Evolutionary conservation across 352 stramenopile genomes (phyloP).

Genomic region (Phytophthora agathidicida): DNA sequence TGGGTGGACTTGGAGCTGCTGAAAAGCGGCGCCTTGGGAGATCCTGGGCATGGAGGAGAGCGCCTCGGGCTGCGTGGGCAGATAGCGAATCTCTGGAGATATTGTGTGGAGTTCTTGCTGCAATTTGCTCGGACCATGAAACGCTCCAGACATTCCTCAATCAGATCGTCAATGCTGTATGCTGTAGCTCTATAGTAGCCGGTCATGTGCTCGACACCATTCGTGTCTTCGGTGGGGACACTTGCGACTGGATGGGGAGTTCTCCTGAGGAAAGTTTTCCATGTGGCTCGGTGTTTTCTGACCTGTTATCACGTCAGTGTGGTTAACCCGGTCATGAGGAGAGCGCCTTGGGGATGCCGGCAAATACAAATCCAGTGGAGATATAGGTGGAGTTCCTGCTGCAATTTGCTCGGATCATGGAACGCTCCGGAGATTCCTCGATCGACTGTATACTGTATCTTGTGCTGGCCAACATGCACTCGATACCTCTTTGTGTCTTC

Average conservation of each 20-base stretch:
- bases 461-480: constrained; percentile 10
- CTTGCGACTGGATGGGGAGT: constrained; percentile 33
- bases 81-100: constrained; percentile 54
- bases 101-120: constrained; percentile 82
- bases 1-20: constrained; percentile 27
- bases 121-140: constrained; percentile 82
- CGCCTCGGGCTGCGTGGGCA: constrained; percentile 39
- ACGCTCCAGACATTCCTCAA: constrained; percentile 59
- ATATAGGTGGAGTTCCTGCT: constrained; percentile 80
- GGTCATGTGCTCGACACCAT: constrained; percentile 31
- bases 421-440: constrained; percentile 64
- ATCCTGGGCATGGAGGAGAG: constrained; percentile 5
- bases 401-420: constrained; percentile 80
- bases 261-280: constrained; percentile 14
- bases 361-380: constrained; percentile 54
- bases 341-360: constrained; percentile 33
- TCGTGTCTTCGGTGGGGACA: constrained; percentile 8
- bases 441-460: background rate
- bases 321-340: constrained; percentile 2
- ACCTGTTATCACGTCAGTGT: constrained; percentile 40
- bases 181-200: background rate
- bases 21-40: constrained; percentile 33
- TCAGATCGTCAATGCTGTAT: background rate
- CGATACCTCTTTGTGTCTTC: constrained; percentile 6
- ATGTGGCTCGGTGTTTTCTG: constrained; percentile 9